phyloP scores from a whole-genome alignment of 768 basidiomycete species.

The Porpolomopsis calyptriformis region DNA sequence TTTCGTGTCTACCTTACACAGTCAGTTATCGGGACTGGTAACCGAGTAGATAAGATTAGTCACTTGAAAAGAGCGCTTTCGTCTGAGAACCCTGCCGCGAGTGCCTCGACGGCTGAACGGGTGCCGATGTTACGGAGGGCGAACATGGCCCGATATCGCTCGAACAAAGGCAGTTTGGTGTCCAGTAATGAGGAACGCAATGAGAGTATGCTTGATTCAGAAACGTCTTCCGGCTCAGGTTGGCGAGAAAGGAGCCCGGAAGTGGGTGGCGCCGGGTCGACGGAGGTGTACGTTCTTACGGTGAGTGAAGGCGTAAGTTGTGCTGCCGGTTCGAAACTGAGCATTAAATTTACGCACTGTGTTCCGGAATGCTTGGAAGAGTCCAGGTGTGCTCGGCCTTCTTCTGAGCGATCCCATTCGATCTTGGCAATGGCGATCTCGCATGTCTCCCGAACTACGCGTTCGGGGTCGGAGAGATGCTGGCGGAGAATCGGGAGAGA shows the following conservation, averaged over 20 bases:
- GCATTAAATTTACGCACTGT: neutral
- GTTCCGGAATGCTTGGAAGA: slow-evolving; percentile 11
- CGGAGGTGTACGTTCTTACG: slow-evolving; percentile 61
- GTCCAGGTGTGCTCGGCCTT: slow-evolving; percentile 44
- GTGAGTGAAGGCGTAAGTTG: neutral
- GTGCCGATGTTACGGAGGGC: slow-evolving; percentile 89
- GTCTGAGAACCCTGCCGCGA: slow-evolving; percentile 84
- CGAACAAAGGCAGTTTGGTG: slow-evolving; percentile 62
- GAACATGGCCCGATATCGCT: slow-evolving; percentile 97
- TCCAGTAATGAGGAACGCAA: slow-evolving; percentile 61
- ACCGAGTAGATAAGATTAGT: slow-evolving; percentile 15
- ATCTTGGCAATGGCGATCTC: slow-evolving; percentile 96
- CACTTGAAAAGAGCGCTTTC: slow-evolving; percentile 90
- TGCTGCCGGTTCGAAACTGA: no score
- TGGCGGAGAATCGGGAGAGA: slow-evolving; percentile 63
- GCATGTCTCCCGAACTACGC: slow-evolving; percentile 86
- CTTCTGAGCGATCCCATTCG: slow-evolving; percentile 78
- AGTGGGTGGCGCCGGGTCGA: slow-evolving; percentile 82
- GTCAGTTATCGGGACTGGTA: neutral
- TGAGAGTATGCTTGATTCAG: slow-evolving; percentile 36
- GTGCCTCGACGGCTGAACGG: slow-evolving; percentile 74
- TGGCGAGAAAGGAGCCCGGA: slow-evolving; percentile 49
- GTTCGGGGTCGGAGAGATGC: slow-evolving; percentile 61
- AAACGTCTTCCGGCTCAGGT: slow-evolving; percentile 40
- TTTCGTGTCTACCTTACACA: slow-evolving; percentile 67